phyloP scores from a whole-genome alignment of 2,329 filamentous ascomycete species.

The Sporothrix brasiliensis region DNA sequence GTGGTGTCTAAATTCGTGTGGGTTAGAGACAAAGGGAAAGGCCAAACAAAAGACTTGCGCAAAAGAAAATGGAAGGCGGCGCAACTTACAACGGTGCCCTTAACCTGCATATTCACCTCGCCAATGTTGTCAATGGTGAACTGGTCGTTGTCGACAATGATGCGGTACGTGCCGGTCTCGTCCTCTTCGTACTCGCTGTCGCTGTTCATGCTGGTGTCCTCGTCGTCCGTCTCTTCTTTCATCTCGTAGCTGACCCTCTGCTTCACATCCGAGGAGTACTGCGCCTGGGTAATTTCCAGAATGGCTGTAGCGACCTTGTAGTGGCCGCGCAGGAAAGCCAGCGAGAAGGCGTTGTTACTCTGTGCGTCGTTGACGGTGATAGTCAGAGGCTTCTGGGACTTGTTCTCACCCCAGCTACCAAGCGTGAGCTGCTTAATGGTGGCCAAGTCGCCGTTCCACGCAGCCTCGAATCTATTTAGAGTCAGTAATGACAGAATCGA shows the following conservation, averaged over 20 bases:
- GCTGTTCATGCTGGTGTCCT: slow-evolving; percentile 44
- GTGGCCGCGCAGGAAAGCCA: slow-evolving; percentile 70
- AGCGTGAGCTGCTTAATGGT: slow-evolving; percentile 68
- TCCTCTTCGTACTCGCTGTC: slow-evolving; percentile 43
- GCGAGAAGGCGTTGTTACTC: slow-evolving; percentile 63
- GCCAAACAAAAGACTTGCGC: neutral
- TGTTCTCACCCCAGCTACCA: slow-evolving; percentile 57
- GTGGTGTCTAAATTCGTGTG: slow-evolving; percentile 48
- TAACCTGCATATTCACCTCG: slow-evolving; percentile 67
- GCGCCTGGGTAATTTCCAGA: slow-evolving; percentile 69
- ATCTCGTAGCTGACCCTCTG: slow-evolving; percentile 56
- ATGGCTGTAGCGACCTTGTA: slow-evolving; percentile 64
- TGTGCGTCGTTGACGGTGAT: slow-evolving; percentile 61
- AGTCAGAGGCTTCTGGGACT: slow-evolving; percentile 62
- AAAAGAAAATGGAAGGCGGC: too few relatives aligned
- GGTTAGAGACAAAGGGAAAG: neutral
- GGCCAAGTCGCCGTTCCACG: slow-evolving; percentile 69
- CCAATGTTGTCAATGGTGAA: slow-evolving; percentile 79
- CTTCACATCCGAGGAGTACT: slow-evolving; percentile 63
- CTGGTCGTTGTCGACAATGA: slow-evolving; percentile 65
- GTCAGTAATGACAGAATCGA: neutral
- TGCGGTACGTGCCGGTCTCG: slow-evolving; percentile 49
- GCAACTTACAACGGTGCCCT: slow-evolving; percentile 53
- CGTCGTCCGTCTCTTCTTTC: slow-evolving; percentile 46
- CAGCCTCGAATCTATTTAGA: slow-evolving; percentile 61